Evolutionary conservation across 2,329 filamentous ascomycete genomes (phyloP), one percentile per base, ranked within the genome.

Genomic region (Neurospora crassa): DNA sequence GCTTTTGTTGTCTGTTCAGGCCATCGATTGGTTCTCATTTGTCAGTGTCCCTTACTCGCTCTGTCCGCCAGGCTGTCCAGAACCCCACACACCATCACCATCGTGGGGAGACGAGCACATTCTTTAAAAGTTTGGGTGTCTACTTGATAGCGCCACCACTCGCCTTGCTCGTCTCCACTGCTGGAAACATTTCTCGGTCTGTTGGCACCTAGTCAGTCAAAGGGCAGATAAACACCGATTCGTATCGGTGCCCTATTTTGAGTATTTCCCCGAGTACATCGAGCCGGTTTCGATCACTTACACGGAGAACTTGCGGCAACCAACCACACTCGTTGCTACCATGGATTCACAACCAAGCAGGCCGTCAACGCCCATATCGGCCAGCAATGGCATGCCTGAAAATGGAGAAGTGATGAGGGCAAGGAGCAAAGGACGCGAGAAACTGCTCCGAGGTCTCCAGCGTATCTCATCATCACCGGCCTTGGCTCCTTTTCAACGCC

Each of bases 401-500:
- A 70, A 71, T 24, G 72, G 69, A 24, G 34, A 68, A 37, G 75
- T 75, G 18, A 53, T 40, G 1, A 72, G 63, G 18, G 69, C 40
- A 24, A 79, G 77, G 72, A 93, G 90, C 79, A 63, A 63, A 37
- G 87, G 89, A 70, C 88, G 91, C 67, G 88, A 90, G 76, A 88
- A 90, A 72, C 81, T 97, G 42, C 83, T 96, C 20, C 89, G 90
- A 74, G 89, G 90, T 41, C 85, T 97, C 68, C 91, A 95, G 73
- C 90, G 92, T 71, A 95, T 96, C 77, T 90, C 92, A 12, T 97
- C 93, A 0, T 93, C 91, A 7, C 90, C 92, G 0, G 92, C 91
- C 18, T 82, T 97, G 69, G 84, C 87, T 53, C 87, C 87, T 71
- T 80, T 89, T 70, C 86, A 89, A 71, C 88, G 91, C 72, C 83